A percentile compares a stretch with the other conserved stretches of the same genome.
phyloP scores from a whole-genome alignment of 2,329 filamentous ascomycete genomes.

The Scedosporium boydii region DNA sequence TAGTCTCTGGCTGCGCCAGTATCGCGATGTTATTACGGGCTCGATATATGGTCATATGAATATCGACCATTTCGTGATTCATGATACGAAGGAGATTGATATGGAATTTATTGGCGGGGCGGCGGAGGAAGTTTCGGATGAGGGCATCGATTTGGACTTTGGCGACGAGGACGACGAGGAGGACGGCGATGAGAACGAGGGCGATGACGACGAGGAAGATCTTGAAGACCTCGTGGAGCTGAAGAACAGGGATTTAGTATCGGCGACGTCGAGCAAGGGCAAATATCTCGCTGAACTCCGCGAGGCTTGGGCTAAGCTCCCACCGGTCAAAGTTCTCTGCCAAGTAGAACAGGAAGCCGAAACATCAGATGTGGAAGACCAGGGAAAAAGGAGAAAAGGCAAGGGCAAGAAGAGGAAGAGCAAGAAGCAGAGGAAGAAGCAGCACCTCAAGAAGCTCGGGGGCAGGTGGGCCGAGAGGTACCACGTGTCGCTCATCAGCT shows the following conservation, averaged over 20 bases:
- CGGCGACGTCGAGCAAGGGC: neutral
- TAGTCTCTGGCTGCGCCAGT: conserved; percentile 80
- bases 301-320: conserved; percentile 67
- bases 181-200: conserved; percentile 10
- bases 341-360: neutral
- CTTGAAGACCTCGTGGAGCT: neutral
- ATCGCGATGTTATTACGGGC: conserved; percentile 76
- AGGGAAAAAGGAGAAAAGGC: conserved; percentile 12
- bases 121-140: conserved; percentile 32
- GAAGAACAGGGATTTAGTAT: neutral
- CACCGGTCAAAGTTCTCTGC: conserved; percentile 20
- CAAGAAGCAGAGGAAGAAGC: conserved; percentile 40
- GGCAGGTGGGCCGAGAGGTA: conserved; percentile 80
- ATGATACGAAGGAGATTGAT: conserved; percentile 71
- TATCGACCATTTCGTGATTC: conserved; percentile 90
- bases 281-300: conserved; percentile 58
- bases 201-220: conserved; percentile 38
- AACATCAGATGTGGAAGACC: conserved; percentile 11
- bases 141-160: conserved; percentile 65
- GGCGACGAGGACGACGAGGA: conserved; percentile 25
- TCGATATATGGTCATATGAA: conserved; percentile 95
- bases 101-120: conserved; percentile 23
- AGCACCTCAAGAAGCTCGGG: conserved; percentile 52
- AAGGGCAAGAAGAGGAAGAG: conserved; percentile 22
- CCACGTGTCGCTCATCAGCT: conserved; percentile 68